Evolutionary conservation across 2,329 filamentous ascomycete genomes (phyloP).

Genomic region (Trichoderma hamatum): DNA sequence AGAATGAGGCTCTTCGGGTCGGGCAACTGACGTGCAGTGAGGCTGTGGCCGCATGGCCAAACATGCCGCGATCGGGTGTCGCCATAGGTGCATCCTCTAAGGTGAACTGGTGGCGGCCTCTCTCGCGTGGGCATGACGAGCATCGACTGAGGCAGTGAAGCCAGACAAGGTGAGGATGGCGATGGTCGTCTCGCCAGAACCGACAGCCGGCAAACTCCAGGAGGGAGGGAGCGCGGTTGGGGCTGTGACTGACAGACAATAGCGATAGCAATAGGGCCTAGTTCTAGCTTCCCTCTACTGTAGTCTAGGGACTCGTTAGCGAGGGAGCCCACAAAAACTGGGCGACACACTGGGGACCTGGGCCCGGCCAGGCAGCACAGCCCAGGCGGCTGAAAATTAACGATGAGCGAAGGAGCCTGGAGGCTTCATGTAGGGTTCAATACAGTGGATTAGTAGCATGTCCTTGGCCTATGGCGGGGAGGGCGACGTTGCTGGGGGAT

Average conservation of each 20-base stretch:
- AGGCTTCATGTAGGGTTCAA: not conserved
- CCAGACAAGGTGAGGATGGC: not conserved
- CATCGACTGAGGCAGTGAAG: not conserved
- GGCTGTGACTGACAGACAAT: constrained; percentile 7
- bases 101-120: constrained; percentile 21
- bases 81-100: constrained; percentile 5
- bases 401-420: constrained; percentile 3
- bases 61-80: constrained; percentile 14
- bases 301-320: not conserved
- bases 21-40: constrained; percentile 18
- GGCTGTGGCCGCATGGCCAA: constrained; percentile 1
- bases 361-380: constrained; percentile 27
- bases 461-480: not conserved
- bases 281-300: not conserved
- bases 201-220: constrained; percentile 14
- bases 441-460: not conserved
- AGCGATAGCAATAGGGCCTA: not conserved
- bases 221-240: not conserved
- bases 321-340: constrained; percentile 22
- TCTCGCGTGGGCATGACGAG: not conserved
- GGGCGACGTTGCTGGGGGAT: not conserved
- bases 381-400: constrained; percentile 26
- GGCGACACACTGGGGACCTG: not conserved
- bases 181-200: not conserved
- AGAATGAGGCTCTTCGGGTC: constrained; percentile 11